Conservation (phyloP, 805 yeast species). For the Ogataea philodendri region DNA sequence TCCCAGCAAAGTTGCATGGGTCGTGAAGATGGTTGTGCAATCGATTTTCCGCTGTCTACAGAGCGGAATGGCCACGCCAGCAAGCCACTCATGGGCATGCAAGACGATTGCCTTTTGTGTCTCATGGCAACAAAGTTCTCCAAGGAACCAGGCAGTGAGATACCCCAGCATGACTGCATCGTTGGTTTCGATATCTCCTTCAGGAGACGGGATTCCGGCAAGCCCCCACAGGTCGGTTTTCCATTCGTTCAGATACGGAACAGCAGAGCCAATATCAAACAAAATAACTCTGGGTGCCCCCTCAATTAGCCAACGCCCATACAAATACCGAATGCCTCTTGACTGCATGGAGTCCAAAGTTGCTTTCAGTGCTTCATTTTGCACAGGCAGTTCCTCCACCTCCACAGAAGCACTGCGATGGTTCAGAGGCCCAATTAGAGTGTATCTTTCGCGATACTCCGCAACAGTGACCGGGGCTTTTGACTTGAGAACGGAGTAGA, state of each 20-base stretch:
- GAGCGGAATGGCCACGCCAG: constrained; percentile 92
- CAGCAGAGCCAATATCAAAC: constrained; percentile 81
- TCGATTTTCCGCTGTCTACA: constrained; percentile 90
- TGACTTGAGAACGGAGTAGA: constrained; percentile 92
- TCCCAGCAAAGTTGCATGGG: constrained; percentile 95
- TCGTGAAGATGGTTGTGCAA: constrained; percentile 92
- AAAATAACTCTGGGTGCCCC: constrained; percentile 93
- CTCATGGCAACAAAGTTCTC: constrained; percentile 86
- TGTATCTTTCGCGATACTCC: constrained; percentile 84
- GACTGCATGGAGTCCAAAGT: constrained; percentile 76
- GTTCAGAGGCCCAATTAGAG: constrained; percentile 83
- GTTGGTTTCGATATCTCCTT: constrained; percentile 81
- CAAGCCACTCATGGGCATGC: constrained; percentile 98
- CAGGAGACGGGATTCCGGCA: constrained; percentile 93
- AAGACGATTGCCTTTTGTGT: constrained; percentile 84
- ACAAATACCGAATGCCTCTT: constrained; percentile 78
- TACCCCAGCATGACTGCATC: constrained; percentile 93
- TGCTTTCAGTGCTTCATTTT: constrained; percentile 48
- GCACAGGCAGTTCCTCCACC: constrained; percentile 66
- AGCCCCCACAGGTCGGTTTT: constrained; percentile 87
- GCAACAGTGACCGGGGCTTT: constrained; percentile 96
- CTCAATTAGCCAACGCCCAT: constrained; percentile 96
- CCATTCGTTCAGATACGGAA: constrained; percentile 80
- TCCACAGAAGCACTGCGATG: constrained; percentile 71
- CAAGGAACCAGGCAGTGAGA: constrained; percentile 94